phyloP scores from a whole-genome alignment of 306 rosid genomes.

The Neltuma alba region DNA sequence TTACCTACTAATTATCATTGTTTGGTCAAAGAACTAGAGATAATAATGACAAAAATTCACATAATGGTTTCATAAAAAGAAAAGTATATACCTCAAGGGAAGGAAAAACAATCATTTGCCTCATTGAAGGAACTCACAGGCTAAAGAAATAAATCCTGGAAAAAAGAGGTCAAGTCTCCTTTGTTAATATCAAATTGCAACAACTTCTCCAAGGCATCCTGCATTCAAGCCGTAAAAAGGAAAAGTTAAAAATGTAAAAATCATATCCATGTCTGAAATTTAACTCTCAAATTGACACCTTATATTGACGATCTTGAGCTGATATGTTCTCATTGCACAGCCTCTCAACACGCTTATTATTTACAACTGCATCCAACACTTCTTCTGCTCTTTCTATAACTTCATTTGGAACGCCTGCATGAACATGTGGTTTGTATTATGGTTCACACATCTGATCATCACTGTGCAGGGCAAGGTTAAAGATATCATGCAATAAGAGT shows the following conservation, averaged over 20 bases:
- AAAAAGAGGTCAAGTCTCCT: constrained; percentile 64
- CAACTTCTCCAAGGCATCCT: constrained; percentile 75
- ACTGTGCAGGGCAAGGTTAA: background rate
- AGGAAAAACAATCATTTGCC: background rate
- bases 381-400: constrained; percentile 78
- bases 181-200: constrained; percentile 66
- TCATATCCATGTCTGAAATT: constrained; percentile 32
- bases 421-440: constrained; percentile 4
- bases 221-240: constrained; percentile 39
- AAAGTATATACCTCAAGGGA: background rate
- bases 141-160: constrained; percentile 61
- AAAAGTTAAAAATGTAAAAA: constrained; percentile 5
- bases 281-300: constrained; percentile 51
- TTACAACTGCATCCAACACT: constrained; percentile 68
- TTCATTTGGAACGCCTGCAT: constrained; percentile 76
- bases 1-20: background rate
- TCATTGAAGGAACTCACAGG: background rate
- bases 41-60: background rate
- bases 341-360: constrained; percentile 60
- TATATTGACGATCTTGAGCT: constrained; percentile 64
- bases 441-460: background rate
- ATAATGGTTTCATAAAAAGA: background rate
- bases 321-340: constrained; percentile 61
- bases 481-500: background rate
- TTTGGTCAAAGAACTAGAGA: too few species aligned